Evolutionary conservation across 129 eudicot species (phyloP).

Genomic region (Escallonia herrerae): DNA sequence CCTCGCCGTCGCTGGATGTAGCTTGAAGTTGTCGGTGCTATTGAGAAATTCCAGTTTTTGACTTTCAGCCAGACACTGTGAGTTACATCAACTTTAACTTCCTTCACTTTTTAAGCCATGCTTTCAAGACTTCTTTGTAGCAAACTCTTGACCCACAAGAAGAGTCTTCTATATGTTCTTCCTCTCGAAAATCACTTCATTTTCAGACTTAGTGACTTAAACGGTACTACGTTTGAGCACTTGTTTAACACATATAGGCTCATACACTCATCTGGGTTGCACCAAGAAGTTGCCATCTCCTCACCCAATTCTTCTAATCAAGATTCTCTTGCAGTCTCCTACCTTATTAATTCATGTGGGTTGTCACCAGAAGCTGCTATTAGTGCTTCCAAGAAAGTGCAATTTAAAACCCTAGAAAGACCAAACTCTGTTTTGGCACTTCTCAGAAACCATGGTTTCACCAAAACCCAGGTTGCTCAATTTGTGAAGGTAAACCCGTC

Average conservation of each 20-base stretch:
- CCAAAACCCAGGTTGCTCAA: neutral
- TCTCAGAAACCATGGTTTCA: slow-evolving; percentile 5
- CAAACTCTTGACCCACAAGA: neutral
- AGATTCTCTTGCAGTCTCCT: slow-evolving; percentile 9
- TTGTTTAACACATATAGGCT: neutral
- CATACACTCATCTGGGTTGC: neutral
- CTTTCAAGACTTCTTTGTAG: neutral
- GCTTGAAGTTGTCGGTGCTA: neutral
- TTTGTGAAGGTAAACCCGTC: slow-evolving; percentile 1
- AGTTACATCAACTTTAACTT: neutral
- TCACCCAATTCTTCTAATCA: neutral
- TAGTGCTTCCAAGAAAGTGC: slow-evolving; percentile 4
- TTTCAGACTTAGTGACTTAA: neutral
- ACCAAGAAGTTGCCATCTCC: neutral
- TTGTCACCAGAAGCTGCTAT: slow-evolving; percentile 15
- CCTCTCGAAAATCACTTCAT: neutral
- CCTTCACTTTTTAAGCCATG: neutral
- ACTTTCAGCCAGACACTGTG: neutral
- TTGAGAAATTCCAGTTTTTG: neutral
- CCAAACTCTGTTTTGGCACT: slow-evolving; percentile 5
- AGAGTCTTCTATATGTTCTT: neutral
- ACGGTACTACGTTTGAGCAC: neutral
- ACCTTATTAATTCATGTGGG: slow-evolving; percentile 20
- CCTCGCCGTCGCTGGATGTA: neutral
- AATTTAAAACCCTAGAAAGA: slow-evolving; percentile 1